phyloP scores from a whole-genome alignment of 139 green algal species.

The Micromonas pusilla region DNA sequence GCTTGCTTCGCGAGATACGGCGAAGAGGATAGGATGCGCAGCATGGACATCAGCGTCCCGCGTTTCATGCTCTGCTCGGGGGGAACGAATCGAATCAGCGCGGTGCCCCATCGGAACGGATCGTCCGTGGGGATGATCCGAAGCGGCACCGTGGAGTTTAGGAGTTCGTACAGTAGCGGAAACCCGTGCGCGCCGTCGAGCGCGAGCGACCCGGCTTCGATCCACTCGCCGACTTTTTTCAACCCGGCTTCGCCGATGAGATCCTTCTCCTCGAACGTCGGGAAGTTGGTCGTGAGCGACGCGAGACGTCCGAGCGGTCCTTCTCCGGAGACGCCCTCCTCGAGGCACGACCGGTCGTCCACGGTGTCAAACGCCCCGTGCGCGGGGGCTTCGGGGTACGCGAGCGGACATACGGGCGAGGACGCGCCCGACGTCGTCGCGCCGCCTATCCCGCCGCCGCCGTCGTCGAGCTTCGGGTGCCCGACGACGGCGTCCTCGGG shows the following conservation, averaged over 20 bases:
- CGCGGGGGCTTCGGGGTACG: background rate
- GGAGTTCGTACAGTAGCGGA: slow-evolving; percentile 28
- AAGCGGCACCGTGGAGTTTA: slow-evolving; percentile 10
- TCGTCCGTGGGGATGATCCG: slow-evolving; percentile 17
- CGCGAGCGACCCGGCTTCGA: slow-evolving; percentile 15
- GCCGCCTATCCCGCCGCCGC: too few species aligned
- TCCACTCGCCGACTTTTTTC: slow-evolving; percentile 17
- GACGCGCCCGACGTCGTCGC: too few species aligned
- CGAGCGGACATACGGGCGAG: slow-evolving; percentile 5
- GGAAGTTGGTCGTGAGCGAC: background rate
- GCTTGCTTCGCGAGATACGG: slow-evolving; percentile 7
- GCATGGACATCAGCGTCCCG: slow-evolving; percentile 19
- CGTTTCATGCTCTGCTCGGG: background rate
- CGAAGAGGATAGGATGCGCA: slow-evolving; percentile 12
- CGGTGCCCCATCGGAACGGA: slow-evolving; percentile 3
- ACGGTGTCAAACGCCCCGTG: slow-evolving; percentile 15
- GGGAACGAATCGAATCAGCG: slow-evolving; percentile 28
- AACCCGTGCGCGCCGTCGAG: slow-evolving; percentile 19
- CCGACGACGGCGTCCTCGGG: background rate
- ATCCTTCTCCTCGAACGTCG: background rate
- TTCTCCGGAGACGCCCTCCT: slow-evolving; percentile 1
- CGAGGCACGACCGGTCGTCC: slow-evolving; percentile 5
- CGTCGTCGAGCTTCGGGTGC: too few species aligned
- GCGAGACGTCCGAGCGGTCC: slow-evolving; percentile 16
- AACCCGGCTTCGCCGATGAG: slow-evolving; percentile 1